Conservation (phyloP, 1,284 basidiomycete species). For the Ceratobasidium papillatum region DNA sequence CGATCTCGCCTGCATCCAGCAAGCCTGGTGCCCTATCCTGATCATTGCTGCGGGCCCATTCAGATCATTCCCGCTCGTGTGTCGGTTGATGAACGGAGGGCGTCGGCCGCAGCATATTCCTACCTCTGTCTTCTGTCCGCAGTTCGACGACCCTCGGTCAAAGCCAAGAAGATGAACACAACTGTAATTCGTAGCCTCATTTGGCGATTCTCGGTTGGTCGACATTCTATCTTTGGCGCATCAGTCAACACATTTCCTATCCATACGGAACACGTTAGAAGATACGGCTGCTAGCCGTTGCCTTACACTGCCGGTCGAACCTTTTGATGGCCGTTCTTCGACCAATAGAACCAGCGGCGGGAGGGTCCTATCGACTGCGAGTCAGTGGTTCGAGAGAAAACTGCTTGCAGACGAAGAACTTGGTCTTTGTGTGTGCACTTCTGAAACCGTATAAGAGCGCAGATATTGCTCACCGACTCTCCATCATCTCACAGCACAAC, state of each 20-base stretch:
- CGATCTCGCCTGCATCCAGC: no score
- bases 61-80: background rate
- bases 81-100: background rate
- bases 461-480: background rate
- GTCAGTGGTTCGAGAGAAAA: background rate
- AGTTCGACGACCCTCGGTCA: background rate
- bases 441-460: background rate
- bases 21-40: no score
- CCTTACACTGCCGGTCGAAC: background rate
- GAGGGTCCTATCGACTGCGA: background rate
- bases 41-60: background rate
- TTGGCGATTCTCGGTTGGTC: background rate
- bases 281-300: background rate
- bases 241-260: no score
- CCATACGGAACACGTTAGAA: background rate
- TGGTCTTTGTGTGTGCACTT: background rate
- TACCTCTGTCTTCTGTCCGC: constrained; percentile 18
- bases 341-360: background rate
- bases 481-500: background rate
- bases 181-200: background rate
- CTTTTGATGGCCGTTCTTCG: background rate
- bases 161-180: background rate
- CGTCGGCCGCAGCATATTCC: constrained; percentile 12
- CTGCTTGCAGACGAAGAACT: background rate
- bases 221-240: background rate